phyloP scores from a whole-genome alignment of 495 filamentous ascomycete species.

The Eremomyces bilateralis region DNA sequence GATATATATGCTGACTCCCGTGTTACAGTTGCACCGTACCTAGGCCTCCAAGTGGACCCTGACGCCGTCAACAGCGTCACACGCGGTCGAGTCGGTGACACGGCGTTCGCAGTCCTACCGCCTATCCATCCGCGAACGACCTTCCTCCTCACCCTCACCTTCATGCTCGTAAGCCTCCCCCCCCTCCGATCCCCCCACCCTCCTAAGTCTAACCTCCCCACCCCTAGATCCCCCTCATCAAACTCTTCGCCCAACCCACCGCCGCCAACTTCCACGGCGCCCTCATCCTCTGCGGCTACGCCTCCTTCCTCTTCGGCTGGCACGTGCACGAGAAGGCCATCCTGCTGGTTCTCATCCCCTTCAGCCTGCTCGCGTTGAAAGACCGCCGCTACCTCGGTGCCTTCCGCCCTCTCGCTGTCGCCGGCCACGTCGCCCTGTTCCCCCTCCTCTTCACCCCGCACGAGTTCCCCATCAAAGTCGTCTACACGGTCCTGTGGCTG shows the following conservation, averaged over 20 bases:
- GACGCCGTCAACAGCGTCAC: conserved; percentile 73
- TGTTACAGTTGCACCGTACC: conserved; percentile 42
- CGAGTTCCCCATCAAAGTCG: conserved; percentile 81
- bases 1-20: too few species aligned
- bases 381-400: conserved; percentile 82
- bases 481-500: conserved; percentile 87
- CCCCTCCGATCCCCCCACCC: not conserved
- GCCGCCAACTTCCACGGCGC: conserved; percentile 79
- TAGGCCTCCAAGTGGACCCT: conserved; percentile 49
- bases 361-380: conserved; percentile 80
- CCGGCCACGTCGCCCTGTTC: conserved; percentile 88
- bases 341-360: conserved; percentile 82
- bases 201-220: conserved; percentile 10
- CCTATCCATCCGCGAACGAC: conserved; percentile 60
- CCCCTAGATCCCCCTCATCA: conserved; percentile 51
- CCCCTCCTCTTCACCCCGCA: conserved; percentile 78
- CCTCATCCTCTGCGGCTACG: conserved; percentile 85
- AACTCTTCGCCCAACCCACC: conserved; percentile 58
- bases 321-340: conserved; percentile 98
- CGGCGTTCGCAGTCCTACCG: conserved; percentile 79
- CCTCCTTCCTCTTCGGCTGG: conserved; percentile 95
- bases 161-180: conserved; percentile 39
- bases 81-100: conserved; percentile 83
- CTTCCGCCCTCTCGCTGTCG: conserved; percentile 77
- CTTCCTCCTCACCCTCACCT: conserved; percentile 61